Evolutionary conservation across 2,329 filamentous ascomycete genomes (phyloP).

Genomic region (Aureobasidium pullulans): DNA sequence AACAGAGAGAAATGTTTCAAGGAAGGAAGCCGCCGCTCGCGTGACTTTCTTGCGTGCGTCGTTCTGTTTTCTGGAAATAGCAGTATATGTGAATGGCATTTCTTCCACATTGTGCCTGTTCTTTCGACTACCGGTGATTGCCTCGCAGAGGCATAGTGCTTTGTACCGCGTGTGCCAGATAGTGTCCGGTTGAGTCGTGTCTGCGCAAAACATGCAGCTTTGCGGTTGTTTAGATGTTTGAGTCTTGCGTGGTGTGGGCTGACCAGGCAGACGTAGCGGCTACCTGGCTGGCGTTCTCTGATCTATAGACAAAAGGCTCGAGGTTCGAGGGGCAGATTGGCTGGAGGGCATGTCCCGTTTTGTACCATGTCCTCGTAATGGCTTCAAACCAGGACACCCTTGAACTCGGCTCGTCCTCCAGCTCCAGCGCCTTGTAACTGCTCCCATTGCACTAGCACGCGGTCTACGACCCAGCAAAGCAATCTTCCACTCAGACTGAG

Average conservation of each 20-base stretch:
- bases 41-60: background rate
- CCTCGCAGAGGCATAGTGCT: background rate
- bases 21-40: background rate
- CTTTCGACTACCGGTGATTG: background rate
- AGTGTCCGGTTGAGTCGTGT: no score
- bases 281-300: background rate
- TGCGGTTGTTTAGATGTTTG: no score
- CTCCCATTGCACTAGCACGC: conserved; percentile 77
- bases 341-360: background rate
- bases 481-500: conserved; percentile 80
- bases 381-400: conserved; percentile 26
- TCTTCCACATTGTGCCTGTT: background rate
- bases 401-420: conserved; percentile 36
- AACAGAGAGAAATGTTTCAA: background rate
- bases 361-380: background rate
- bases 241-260: no score
- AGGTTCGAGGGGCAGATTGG: background rate
- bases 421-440: conserved; percentile 45
- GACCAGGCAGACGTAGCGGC: no score
- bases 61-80: background rate
- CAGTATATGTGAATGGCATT: conserved; percentile 3
- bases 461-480: conserved; percentile 63
- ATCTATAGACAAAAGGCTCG: background rate
- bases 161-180: background rate
- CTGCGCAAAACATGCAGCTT: no score